Evolutionary conservation across 148 eudicot genomes (phyloP).

Genomic region (Arctostaphylos glauca): DNA sequence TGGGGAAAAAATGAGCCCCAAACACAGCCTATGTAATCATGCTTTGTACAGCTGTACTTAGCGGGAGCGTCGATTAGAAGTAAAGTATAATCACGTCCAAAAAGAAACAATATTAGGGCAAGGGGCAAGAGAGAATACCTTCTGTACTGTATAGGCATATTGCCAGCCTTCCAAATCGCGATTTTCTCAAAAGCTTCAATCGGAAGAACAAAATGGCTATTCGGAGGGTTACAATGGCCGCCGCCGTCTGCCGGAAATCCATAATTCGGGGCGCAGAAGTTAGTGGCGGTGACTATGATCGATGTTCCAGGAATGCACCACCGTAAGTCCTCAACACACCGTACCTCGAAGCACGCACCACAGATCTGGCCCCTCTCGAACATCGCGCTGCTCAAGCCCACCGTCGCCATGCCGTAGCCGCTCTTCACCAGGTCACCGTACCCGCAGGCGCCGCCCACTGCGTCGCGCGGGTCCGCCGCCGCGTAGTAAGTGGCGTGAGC

Average conservation of each 20-base stretch:
- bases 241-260: slow-evolving; percentile 67
- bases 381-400: slow-evolving; percentile 60
- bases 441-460: slow-evolving; percentile 88
- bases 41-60: background rate
- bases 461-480: slow-evolving; percentile 63
- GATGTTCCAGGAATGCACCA: slow-evolving; percentile 91
- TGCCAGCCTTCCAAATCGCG: slow-evolving; percentile 92
- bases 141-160: slow-evolving; percentile 83
- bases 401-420: slow-evolving; percentile 85
- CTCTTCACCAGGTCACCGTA: slow-evolving; percentile 62
- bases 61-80: background rate
- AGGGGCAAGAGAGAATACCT: slow-evolving; percentile 34
- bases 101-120: background rate
- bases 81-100: background rate
- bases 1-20: too few relatives aligned
- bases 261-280: slow-evolving; percentile 81
- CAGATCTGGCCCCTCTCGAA: slow-evolving; percentile 84
- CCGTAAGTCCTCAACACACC: slow-evolving; percentile 79
- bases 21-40: too few relatives aligned
- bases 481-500: slow-evolving; percentile 94
- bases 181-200: slow-evolving; percentile 96
- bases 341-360: slow-evolving; percentile 80
- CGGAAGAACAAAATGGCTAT: slow-evolving; percentile 81
- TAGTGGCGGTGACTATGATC: slow-evolving; percentile 77
- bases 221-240: slow-evolving; percentile 74